Conservation (phyloP, 768 basidiomycete species). For the Termitomyces sp. region DNA sequence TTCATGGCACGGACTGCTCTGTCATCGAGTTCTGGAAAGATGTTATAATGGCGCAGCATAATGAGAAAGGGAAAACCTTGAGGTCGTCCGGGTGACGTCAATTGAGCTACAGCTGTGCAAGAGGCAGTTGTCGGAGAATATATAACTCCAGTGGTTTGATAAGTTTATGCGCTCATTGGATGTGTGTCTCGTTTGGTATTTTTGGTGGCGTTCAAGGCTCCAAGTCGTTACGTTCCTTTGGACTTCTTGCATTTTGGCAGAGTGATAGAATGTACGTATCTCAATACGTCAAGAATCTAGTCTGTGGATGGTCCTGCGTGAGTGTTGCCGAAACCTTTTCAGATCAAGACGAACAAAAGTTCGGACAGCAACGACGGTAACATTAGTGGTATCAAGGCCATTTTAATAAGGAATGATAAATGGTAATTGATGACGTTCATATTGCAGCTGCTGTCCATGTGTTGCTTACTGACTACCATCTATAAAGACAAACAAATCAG, state of each 20-base stretch:
- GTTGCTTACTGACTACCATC: not conserved
- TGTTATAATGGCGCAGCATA: no score
- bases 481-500: not conserved
- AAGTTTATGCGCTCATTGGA: not conserved
- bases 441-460: not conserved
- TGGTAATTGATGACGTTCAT: not conserved
- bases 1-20: slow-evolving; percentile 19
- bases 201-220: not conserved
- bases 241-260: no score
- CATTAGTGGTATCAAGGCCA: not conserved
- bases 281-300: not conserved
- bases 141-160: not conserved
- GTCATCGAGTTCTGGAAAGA: slow-evolving; percentile 26
- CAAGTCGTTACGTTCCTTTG: not conserved
- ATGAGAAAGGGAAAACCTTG: no score
- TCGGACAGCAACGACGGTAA: not conserved
- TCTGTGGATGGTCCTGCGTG: not conserved
- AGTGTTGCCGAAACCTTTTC: not conserved
- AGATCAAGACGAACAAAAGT: no score
- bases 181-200: not conserved
- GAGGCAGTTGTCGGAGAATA: not conserved
- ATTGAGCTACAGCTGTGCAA: slow-evolving; percentile 4
- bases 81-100: no score
- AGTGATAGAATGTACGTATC: not conserved
- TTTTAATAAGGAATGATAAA: not conserved